phyloP scores from a whole-genome alignment of 345 rosid species.

The Salix purpurea region DNA sequence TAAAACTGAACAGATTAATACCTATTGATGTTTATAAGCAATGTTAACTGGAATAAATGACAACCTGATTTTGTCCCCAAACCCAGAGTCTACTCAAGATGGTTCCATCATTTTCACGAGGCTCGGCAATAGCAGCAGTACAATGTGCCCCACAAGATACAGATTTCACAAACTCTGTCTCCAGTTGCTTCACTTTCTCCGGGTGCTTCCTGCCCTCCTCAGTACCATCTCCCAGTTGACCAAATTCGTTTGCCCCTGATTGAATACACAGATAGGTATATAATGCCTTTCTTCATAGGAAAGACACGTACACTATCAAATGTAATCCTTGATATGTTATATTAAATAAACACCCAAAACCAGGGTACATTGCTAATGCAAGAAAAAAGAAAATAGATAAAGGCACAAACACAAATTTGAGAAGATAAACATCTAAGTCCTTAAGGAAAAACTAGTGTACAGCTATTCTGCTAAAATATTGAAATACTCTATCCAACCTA shows the following conservation, averaged over 20 bases:
- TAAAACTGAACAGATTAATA: not conserved
- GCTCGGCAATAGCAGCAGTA: slow-evolving; percentile 80
- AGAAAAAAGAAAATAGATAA: not conserved
- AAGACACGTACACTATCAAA: not conserved
- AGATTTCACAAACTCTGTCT: slow-evolving; percentile 80
- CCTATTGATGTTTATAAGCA: not conserved
- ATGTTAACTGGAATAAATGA: not conserved
- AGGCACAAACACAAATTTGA: not conserved
- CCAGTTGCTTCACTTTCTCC: slow-evolving; percentile 67
- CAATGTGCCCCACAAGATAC: slow-evolving; percentile 95
- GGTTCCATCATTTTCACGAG: slow-evolving; percentile 70
- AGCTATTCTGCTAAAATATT: too few relatives aligned
- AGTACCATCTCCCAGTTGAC: slow-evolving; percentile 97
- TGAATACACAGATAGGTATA: not conserved
- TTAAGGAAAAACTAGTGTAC: too few relatives aligned
- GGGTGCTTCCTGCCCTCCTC: slow-evolving; percentile 82
- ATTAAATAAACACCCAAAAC: not conserved
- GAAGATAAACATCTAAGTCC: not conserved
- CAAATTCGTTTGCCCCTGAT: slow-evolving; percentile 85
- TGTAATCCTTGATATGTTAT: not conserved
- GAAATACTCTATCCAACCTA: too few relatives aligned
- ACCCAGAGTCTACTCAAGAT: slow-evolving; percentile 86
- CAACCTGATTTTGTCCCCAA: slow-evolving; percentile 99
- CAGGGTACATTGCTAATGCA: not conserved
- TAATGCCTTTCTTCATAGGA: not conserved